Conservation (phyloP, 177 flowering plant species). For the Tripterygium wilfordii region DNA sequence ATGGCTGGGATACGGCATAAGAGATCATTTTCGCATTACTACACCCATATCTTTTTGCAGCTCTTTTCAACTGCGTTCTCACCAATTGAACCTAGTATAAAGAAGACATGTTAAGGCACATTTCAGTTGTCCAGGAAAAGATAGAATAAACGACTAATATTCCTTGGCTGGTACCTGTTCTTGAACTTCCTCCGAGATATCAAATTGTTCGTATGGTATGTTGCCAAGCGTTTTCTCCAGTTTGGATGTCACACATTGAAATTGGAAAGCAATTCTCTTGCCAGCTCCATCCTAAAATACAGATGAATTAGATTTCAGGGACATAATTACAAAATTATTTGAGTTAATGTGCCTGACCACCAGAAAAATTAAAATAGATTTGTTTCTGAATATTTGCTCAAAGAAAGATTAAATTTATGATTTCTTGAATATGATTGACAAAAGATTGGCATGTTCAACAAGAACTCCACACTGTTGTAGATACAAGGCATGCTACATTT, state of each 20-base stretch:
- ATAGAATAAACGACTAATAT: background rate
- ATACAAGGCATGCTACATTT: too few relatives aligned
- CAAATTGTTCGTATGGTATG: slow-evolving; percentile 2
- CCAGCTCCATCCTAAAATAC: slow-evolving; percentile 51
- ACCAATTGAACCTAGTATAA: slow-evolving; percentile 70
- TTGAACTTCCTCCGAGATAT: slow-evolving; percentile 4
- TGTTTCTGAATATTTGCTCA: too few relatives aligned
- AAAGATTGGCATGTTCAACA: background rate
- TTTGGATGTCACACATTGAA: background rate
- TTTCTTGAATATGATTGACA: background rate
- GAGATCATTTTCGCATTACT: slow-evolving; percentile 31
- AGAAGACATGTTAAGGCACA: background rate
- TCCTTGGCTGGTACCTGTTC: slow-evolving; percentile 8
- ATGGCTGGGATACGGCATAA: slow-evolving; percentile 35
- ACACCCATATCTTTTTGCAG: slow-evolving; percentile 58
- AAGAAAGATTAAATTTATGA: background rate
- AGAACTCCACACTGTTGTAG: too few relatives aligned
- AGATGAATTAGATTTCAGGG: slow-evolving; percentile 16
- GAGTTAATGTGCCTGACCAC: slow-evolving; percentile 1
- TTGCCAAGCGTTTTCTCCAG: background rate
- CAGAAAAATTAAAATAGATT: background rate
- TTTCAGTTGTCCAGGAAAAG: slow-evolving; percentile 3
- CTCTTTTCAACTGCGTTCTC: slow-evolving; percentile 74
- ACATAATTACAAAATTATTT: background rate
- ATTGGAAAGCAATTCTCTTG: background rate